These are phyloP conservation scores for Centrapalus pauciflorus DNA, from an alignment of 129 eudicot genomes.

Conservation along the genomic window DNA sequence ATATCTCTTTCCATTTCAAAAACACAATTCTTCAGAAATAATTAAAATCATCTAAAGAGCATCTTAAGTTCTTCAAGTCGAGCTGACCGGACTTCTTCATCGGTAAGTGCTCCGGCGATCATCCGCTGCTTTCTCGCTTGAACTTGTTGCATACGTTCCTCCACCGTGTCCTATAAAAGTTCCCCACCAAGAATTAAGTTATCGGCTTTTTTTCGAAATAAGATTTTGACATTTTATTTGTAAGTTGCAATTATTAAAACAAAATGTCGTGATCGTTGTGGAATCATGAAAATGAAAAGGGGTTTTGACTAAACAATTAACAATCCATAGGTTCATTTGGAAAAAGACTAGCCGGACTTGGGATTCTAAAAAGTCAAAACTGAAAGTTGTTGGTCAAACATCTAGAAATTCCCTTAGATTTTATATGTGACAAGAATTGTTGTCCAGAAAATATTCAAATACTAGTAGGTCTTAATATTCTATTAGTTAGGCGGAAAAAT, in stretches of 20 bases:
- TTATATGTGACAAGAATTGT: not conserved
- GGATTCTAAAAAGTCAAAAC: not conserved
- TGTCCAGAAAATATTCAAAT: conserved; percentile 10
- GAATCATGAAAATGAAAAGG: not conserved
- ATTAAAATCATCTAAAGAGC: conserved; percentile 47
- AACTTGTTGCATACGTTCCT: conserved; percentile 78
- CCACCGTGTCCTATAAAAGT: conserved; percentile 58
- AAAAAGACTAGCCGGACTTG: not conserved
- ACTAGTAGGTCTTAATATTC: not conserved
- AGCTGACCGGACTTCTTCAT: conserved; percentile 76
- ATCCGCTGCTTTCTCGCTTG: conserved; percentile 77
- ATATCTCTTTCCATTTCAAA: not conserved
- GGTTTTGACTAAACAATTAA: not conserved
- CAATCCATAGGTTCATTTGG: not conserved
- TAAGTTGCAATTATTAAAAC: not conserved
- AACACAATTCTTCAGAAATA: not conserved
- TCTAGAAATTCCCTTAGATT: not conserved
- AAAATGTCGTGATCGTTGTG: not conserved
- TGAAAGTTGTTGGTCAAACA: not conserved
- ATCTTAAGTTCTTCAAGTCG: conserved; percentile 73
- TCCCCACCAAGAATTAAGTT: not conserved
- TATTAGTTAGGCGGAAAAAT: conserved; percentile 2
- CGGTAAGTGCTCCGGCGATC: conserved; percentile 82
- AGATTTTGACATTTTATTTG: not conserved
- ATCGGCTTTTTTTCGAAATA: not conserved